Conservation (phyloP, 2,329 filamentous ascomycete genomes). For the Aspergillus calidoustus region DNA sequence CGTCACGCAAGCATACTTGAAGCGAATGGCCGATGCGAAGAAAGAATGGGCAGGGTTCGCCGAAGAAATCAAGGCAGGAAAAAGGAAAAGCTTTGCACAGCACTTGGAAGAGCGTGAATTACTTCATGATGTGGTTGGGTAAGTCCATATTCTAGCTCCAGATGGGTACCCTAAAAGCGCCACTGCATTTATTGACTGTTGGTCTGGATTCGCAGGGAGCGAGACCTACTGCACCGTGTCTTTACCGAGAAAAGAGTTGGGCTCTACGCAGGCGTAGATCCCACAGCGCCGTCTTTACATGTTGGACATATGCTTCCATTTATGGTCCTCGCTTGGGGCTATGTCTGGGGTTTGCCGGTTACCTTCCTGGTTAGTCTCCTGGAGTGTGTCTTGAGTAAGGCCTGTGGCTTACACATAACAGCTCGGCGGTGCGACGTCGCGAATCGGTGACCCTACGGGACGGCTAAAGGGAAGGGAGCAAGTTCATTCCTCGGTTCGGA, state of each 20-base stretch:
- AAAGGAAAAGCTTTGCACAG: constrained; percentile 48
- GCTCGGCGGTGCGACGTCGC: constrained; percentile 53
- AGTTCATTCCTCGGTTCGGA: constrained; percentile 44
- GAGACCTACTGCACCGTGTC: constrained; percentile 48
- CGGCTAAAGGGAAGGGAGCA: constrained; percentile 46
- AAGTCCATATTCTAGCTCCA: constrained; percentile 15
- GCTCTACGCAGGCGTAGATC: constrained; percentile 55
- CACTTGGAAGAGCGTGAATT: constrained; percentile 52
- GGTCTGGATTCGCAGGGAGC: constrained; percentile 36
- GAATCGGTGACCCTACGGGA: constrained; percentile 53
- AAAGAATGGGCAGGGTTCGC: constrained; percentile 47
- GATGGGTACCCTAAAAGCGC: background rate
- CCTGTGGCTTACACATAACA: constrained; percentile 31
- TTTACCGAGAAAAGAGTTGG: constrained; percentile 53
- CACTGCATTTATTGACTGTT: constrained; percentile 18
- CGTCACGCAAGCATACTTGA: constrained; percentile 44
- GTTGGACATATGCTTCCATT: constrained; percentile 57
- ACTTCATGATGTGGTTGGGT: constrained; percentile 54
- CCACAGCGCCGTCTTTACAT: constrained; percentile 55
- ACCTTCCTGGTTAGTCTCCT: constrained; percentile 48
- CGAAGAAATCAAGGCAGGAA: constrained; percentile 48
- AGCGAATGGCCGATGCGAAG: constrained; percentile 45
- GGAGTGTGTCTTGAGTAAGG: background rate
- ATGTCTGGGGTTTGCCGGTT: constrained; percentile 52
- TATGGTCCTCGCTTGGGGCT: constrained; percentile 56